A percentile compares a stretch with the other conserved stretches of the same genome.
These are phyloP conservation scores for Phoma sp. DNA, from an alignment of 2,329 filamentous ascomycete genomes.

Conservation along the genomic window DNA sequence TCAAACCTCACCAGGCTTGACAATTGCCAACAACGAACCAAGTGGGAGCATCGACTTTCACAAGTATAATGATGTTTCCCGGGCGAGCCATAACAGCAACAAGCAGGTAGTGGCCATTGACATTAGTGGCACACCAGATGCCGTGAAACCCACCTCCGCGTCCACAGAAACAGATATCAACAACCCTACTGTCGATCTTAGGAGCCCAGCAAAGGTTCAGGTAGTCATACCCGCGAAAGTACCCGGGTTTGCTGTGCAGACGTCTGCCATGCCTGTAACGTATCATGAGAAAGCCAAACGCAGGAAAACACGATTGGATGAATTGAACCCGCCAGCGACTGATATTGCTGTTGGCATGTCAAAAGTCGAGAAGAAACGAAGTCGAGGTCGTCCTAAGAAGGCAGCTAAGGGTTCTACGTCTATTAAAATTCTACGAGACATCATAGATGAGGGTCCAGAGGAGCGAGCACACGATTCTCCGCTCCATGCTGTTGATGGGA, in stretches of 20 bases:
- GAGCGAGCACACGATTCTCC: background rate
- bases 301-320: conserved; percentile 29
- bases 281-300: conserved; percentile 30
- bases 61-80: background rate
- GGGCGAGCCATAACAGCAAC: background rate
- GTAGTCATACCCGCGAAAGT: conserved; percentile 33
- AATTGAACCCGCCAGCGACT: conserved; percentile 11
- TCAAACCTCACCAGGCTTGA: conserved; percentile 15
- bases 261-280: background rate
- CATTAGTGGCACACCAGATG: background rate
- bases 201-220: conserved; percentile 31
- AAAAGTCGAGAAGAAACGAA: conserved; percentile 34
- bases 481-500: background rate
- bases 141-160: background rate
- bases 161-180: background rate
- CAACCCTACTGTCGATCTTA: background rate
- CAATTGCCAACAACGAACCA: background rate
- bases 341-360: background rate
- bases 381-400: conserved; percentile 45
- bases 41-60: background rate
- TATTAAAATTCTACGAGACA: conserved; percentile 7
- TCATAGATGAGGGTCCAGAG: background rate
- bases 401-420: conserved; percentile 6
- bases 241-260: conserved; percentile 7
- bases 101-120: background rate